Base-by-base conservation (phyloP, 371 early-diverging fungal species). In the Mucor plumbeus region DNA sequence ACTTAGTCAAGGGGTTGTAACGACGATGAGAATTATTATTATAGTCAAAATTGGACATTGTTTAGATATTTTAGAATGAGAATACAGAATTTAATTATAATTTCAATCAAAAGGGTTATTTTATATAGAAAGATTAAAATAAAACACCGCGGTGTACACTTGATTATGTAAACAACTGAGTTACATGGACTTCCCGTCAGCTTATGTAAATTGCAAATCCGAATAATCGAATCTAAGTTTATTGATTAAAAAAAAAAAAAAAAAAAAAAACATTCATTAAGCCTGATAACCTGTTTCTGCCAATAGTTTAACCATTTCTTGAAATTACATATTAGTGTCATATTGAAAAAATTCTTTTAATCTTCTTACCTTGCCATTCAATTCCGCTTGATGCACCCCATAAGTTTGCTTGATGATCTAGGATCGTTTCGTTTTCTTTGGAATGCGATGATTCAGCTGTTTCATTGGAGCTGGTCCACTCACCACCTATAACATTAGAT, bases 1-100 rank as follows among this genome's bases (percentile, higher is more conserved):
- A 83, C 58, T 87, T 82, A 3, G 91, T 91, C 61, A 97, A 78
- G 19, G 97, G 96, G 71, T 97, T 97, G 85, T 84, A 93, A 7
- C 98, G 89, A 38, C 92, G 85, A 73, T 96, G 96, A 34, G 94
- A 91, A 68, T 95, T 91, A 21, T 71, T 73, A 47, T 39, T 77
- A 44, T 72, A 79, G 44, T 82, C 82, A 71, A 82, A 82, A 68
- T 68, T 74, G 13, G 21, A 57, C 55, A 59, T 33, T 38, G 3
- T 47, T 7, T 11, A 39, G 9, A 13, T 21, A 34, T 4, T 15
- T 59, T 17, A 50, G 33, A 61, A 39, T 43, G 33, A 55, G 33
- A 35, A 35, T 21, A 57, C 50, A 26, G 26, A 26, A 50, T 50
- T 50, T 11, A 50, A 50, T 9, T 21, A 26, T 50, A 50, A 26